These are phyloP conservation scores for Thraustotheca clavata DNA, from an alignment of 352 stramenopile genomes.

Conservation along the genomic window DNA sequence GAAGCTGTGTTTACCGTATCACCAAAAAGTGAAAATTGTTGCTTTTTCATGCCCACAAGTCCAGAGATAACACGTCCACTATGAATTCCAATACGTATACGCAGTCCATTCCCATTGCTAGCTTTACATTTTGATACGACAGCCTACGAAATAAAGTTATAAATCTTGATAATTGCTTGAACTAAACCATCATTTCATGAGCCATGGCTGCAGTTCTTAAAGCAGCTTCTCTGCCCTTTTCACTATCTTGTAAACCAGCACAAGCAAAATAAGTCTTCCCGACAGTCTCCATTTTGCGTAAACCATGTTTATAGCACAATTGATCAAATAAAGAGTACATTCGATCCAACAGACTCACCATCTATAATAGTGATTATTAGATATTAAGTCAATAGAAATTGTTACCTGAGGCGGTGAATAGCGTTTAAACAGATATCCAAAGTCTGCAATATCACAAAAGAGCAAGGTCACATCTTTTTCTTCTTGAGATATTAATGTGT, in stretches of 20 bases:
- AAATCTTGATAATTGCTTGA: not conserved
- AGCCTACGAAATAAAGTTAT: not conserved
- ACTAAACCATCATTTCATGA: constrained; percentile 56
- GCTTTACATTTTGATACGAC: constrained; percentile 58
- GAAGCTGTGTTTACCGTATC: constrained; percentile 88
- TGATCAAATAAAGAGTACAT: constrained; percentile 91
- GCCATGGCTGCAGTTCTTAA: constrained; percentile 67
- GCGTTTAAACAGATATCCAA: constrained; percentile 66
- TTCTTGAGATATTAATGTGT: constrained; percentile 75
- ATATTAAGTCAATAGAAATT: not conserved
- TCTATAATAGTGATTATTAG: constrained; percentile 21
- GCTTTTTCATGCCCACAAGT: constrained; percentile 88
- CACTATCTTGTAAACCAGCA: constrained; percentile 73
- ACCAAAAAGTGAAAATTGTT: constrained; percentile 90
- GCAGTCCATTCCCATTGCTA: constrained; percentile 74
- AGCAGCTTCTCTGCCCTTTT: constrained; percentile 61
- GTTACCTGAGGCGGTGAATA: constrained; percentile 27
- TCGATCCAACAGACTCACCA: constrained; percentile 69
- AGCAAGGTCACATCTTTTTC: constrained; percentile 83
- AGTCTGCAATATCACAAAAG: constrained; percentile 81
- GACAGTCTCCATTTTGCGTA: constrained; percentile 91
- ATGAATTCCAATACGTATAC: constrained; percentile 88
- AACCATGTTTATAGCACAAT: constrained; percentile 84
- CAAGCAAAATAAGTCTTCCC: constrained; percentile 89
- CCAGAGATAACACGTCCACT: constrained; percentile 82